A percentile compares a stretch with the other conserved stretches of the same genome.
These are phyloP conservation scores for Malus asiatica DNA, from an alignment of 306 rosid species.

Conservation along the genomic window DNA sequence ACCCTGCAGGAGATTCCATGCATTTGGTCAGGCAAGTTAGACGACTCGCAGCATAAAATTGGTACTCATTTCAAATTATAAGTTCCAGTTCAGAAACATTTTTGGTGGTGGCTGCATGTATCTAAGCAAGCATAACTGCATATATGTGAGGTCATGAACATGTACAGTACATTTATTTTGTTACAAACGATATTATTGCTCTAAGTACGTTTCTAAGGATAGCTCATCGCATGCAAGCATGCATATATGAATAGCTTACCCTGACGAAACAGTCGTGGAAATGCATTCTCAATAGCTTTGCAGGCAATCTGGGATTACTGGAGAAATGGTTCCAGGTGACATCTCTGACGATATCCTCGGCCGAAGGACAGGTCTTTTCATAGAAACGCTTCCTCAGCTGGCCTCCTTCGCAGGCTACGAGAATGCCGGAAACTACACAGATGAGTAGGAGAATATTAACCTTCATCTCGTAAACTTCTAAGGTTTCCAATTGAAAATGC, in stretches of 20 bases:
- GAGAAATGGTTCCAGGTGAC: slow-evolving; percentile 31
- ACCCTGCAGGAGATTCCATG: slow-evolving; percentile 31
- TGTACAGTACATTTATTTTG: too few species aligned
- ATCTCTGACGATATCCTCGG: slow-evolving; percentile 32
- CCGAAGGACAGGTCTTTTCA: slow-evolving; percentile 23
- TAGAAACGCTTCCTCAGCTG: slow-evolving; percentile 35
- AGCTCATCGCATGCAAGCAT: neutral
- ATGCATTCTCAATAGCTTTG: slow-evolving; percentile 49
- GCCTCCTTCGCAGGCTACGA: slow-evolving; percentile 24
- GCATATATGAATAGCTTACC: slow-evolving; percentile 13
- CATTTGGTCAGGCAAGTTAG: neutral
- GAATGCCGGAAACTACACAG: neutral
- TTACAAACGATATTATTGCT: too few species aligned
- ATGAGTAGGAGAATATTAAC: neutral
- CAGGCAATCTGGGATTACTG: slow-evolving; percentile 26
- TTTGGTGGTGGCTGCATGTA: too few species aligned
- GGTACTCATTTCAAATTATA: too few species aligned
- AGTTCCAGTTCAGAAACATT: too few species aligned
- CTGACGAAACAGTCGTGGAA: slow-evolving; percentile 65
- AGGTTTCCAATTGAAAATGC: neutral
- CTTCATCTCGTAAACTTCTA: neutral
- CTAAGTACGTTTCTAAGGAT: too few species aligned
- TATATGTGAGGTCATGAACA: too few species aligned
- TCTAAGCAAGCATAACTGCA: too few species aligned
- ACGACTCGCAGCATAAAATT: neutral